A percentile compares a stretch with the other conserved stretches of the same genome.
Evolutionary conservation across 768 basidiomycete species (phyloP).

Genomic region (Phlebiopsis flavidoalba): DNA sequence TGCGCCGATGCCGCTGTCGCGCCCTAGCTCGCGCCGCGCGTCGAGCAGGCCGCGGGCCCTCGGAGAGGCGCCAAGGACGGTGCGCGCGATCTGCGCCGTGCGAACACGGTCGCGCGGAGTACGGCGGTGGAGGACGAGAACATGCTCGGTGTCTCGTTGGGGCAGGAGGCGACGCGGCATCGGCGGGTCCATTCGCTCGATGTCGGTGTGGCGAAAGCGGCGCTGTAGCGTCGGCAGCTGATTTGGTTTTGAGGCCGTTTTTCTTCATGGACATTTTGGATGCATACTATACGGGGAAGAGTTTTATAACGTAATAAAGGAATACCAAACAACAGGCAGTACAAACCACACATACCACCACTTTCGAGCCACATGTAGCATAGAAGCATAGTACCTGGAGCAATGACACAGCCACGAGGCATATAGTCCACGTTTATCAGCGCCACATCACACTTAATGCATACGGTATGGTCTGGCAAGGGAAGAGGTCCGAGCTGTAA

Average conservation of each 20-base stretch:
- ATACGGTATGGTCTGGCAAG: too few relatives aligned
- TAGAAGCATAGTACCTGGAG: not conserved
- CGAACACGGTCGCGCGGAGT: not conserved
- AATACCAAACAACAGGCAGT: not conserved
- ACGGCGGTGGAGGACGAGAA: not conserved
- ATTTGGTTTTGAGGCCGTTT: not conserved
- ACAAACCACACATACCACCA: not conserved
- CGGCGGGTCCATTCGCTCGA: not conserved
- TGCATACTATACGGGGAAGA: not conserved
- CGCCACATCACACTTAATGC: too few relatives aligned
- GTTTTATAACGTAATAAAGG: not conserved
- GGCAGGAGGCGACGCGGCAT: not conserved
- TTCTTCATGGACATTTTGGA: not conserved
- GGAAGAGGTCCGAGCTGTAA: too few relatives aligned
- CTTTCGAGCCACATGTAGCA: not conserved
- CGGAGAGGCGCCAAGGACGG: not conserved
- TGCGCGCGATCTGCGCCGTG: not conserved
- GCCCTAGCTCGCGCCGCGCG: not conserved
- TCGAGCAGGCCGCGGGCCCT: not conserved
- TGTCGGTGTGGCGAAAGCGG: not conserved
- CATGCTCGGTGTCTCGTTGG: not conserved
- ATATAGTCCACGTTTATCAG: too few relatives aligned
- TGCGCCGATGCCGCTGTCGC: slow-evolving; percentile 15
- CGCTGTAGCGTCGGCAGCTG: not conserved
- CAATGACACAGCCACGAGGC: too few relatives aligned